phyloP scores from a whole-genome alignment of 768 basidiomycete genomes.

The Tulasnella calospora region DNA sequence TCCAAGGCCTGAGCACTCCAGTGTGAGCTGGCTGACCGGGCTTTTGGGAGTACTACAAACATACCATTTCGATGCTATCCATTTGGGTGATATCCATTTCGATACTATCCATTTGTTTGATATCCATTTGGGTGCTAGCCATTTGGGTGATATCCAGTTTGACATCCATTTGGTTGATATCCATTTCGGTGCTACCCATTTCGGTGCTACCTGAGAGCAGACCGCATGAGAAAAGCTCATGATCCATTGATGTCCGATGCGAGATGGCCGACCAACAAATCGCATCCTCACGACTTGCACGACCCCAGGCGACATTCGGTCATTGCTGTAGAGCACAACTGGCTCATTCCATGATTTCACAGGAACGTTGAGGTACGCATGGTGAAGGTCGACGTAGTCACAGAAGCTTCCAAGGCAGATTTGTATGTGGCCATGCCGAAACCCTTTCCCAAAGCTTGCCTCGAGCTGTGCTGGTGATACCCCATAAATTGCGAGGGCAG shows the following conservation, averaged over 20 bases:
- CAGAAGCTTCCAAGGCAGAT: background rate
- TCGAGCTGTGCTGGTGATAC: background rate
- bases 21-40: no score
- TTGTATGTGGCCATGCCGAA: background rate
- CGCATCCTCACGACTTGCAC: background rate
- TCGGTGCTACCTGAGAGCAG: background rate
- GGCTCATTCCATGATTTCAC: background rate
- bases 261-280: background rate
- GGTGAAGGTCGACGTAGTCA: background rate
- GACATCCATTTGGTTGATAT: no score
- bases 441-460: background rate
- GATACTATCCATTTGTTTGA: no score
- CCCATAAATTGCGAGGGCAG: background rate
- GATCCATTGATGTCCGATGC: background rate
- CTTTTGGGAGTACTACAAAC: no score
- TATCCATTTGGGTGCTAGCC: no score
- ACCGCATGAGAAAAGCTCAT: background rate
- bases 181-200: no score
- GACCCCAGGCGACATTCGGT: background rate
- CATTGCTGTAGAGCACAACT: background rate
- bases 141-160: no score
- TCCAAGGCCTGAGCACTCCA: no score
- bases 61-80: no score
- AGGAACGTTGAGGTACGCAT: background rate
- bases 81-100: no score